These are phyloP conservation scores for Eimeria falciformis DNA, from an alignment of 169 alveolate genomes.

Conservation along the genomic window DNA sequence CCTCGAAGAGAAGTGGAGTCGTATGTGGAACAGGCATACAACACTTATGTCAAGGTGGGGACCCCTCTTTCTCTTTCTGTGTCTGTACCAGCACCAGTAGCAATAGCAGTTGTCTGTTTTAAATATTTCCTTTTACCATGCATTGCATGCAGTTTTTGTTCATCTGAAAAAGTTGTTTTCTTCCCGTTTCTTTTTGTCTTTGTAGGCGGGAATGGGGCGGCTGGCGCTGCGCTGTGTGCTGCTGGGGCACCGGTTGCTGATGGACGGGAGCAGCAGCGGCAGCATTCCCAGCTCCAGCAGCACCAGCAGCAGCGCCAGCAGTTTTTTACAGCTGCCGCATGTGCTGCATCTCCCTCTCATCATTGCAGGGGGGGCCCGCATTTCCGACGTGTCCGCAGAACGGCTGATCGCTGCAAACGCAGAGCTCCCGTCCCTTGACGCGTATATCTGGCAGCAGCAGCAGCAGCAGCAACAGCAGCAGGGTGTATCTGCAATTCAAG, in stretches of 20 bases:
- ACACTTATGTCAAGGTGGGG: conserved; percentile 61
- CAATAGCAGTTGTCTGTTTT: no score
- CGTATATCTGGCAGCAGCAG: background rate
- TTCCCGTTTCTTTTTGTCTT: background rate
- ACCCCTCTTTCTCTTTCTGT: background rate
- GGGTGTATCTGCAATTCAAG: background rate
- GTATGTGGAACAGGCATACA: conserved; percentile 67
- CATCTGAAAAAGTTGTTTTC: no score
- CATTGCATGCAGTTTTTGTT: no score
- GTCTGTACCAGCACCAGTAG: background rate
- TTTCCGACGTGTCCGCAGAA: conserved; percentile 27
- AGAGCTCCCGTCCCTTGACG: conserved; percentile 61
- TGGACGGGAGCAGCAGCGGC: conserved; percentile 40
- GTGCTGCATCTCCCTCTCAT: conserved; percentile 33
- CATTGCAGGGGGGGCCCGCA: conserved; percentile 23
- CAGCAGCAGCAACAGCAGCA: background rate
- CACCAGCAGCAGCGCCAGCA: conserved; percentile 11
- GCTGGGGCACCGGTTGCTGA: conserved; percentile 62
- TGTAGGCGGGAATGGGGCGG: conserved; percentile 72
- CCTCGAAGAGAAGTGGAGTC: conserved; percentile 62
- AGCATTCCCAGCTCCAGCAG: background rate
- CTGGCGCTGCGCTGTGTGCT: conserved; percentile 72
- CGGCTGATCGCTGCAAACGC: conserved; percentile 62
- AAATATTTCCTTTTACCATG: no score
- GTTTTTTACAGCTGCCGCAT: conserved; percentile 45